A percentile compares a stretch with the other conserved stretches of the same genome.
phyloP scores from a whole-genome alignment of 2,329 filamentous ascomycete species.

The Exophiala viscosa region DNA sequence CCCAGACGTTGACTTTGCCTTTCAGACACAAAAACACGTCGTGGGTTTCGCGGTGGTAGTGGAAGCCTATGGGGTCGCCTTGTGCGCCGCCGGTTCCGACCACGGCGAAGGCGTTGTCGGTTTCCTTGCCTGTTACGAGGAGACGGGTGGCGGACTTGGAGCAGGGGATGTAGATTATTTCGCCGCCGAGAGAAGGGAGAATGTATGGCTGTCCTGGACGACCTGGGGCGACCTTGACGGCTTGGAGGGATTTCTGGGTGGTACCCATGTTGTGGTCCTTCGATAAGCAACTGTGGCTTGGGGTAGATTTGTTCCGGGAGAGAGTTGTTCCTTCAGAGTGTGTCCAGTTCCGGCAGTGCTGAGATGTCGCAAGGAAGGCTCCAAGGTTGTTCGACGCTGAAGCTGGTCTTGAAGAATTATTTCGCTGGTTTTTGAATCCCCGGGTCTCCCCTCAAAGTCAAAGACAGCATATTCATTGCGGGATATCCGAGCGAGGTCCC shows the following conservation, averaged over 20 bases:
- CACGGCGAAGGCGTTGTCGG: slow-evolving; percentile 49
- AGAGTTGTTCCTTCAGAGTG: too few species aligned
- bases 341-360: too few species aligned
- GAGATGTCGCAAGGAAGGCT: too few species aligned
- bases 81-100: slow-evolving; percentile 49
- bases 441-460: too few species aligned
- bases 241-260: neutral
- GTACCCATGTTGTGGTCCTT: neutral
- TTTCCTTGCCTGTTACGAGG: slow-evolving; percentile 51
- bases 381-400: too few species aligned
- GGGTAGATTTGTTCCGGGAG: too few species aligned
- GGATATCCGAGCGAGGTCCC: too few species aligned
- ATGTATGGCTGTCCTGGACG: slow-evolving; percentile 42
- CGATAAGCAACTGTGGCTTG: too few species aligned
- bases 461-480: too few species aligned
- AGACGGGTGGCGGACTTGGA: slow-evolving; percentile 52
- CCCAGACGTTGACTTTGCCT: slow-evolving; percentile 55
- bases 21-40: slow-evolving; percentile 57
- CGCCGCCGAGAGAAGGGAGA: slow-evolving; percentile 49
- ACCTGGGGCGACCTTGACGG: slow-evolving; percentile 33
- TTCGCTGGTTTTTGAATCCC: too few species aligned
- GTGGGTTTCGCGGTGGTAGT: slow-evolving; percentile 56
- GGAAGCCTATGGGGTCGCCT: slow-evolving; percentile 50
- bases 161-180: slow-evolving; percentile 51
- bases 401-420: too few species aligned